These are phyloP conservation scores for Lipomyces starkeyi DNA, from an alignment of 805 yeast genomes.

Conservation along the genomic window DNA sequence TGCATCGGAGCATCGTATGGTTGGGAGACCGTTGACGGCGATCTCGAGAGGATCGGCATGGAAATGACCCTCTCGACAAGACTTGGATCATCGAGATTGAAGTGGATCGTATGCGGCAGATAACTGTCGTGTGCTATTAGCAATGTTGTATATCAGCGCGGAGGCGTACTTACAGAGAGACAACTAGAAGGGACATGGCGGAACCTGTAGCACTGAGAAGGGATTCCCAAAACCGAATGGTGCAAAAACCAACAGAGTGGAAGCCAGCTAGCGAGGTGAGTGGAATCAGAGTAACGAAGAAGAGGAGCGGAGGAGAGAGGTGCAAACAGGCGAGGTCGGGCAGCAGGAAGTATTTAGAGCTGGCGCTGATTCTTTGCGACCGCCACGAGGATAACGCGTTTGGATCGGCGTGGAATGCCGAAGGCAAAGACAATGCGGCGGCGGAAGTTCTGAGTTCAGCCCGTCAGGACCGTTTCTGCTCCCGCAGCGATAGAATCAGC, in stretches of 20 bases:
- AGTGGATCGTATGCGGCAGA: constrained; percentile 40
- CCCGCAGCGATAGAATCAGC: background rate
- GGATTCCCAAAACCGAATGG: background rate
- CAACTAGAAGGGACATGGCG: constrained; percentile 39
- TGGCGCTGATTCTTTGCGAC: background rate
- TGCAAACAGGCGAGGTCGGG: background rate
- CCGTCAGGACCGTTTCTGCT: background rate
- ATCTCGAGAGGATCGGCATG: constrained; percentile 29
- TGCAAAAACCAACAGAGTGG: background rate
- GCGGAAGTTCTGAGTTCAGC: background rate
- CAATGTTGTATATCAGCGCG: background rate
- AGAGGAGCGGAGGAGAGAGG: background rate
- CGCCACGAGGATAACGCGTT: background rate
- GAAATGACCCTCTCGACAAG: constrained; percentile 25
- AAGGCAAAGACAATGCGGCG: background rate
- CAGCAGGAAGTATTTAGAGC: constrained; percentile 1
- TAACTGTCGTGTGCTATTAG: constrained; percentile 21
- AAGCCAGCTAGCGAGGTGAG: background rate
- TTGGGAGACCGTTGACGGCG: constrained; percentile 18
- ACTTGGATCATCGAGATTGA: constrained; percentile 38
- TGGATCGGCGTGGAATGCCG: constrained; percentile 2
- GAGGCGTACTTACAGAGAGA: constrained; percentile 37
- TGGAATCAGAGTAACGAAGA: background rate
- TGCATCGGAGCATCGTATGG: constrained; percentile 21
- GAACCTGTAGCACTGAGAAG: background rate